Evolutionary conservation across 2,329 filamentous ascomycete species (phyloP).

Genomic region (Anthostomella pinea): DNA sequence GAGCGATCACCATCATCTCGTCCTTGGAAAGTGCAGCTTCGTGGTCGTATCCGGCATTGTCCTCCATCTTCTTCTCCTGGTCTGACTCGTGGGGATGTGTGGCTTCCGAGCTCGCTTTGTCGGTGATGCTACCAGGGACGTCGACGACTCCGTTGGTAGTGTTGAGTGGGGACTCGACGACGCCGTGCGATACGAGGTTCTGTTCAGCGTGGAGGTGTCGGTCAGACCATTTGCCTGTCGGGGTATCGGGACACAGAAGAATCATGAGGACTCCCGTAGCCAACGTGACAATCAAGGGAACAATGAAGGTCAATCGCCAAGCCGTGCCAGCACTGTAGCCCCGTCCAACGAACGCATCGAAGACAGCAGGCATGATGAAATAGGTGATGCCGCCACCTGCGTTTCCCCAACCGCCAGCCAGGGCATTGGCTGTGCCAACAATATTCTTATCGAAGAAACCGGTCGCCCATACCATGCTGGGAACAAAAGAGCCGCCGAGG

Average conservation of each 20-base stretch:
- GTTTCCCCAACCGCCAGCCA: constrained; percentile 84
- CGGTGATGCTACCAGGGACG: constrained; percentile 48
- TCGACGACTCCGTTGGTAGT: constrained; percentile 44
- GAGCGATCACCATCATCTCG: constrained; percentile 54
- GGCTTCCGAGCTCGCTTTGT: constrained; percentile 37
- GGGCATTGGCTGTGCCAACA: constrained; percentile 81
- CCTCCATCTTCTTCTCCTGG: constrained; percentile 37
- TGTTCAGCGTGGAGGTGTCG: constrained; percentile 58
- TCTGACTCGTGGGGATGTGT: constrained; percentile 42
- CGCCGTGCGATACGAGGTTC: constrained; percentile 46
- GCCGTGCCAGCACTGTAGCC: constrained; percentile 65
- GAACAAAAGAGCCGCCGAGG: constrained; percentile 74
- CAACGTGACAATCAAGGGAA: constrained; percentile 76
- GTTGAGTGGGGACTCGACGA: constrained; percentile 16
- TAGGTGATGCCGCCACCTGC: constrained; percentile 88
- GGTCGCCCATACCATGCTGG: constrained; percentile 89
- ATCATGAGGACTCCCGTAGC: constrained; percentile 65
- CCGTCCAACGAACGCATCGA: constrained; percentile 67
- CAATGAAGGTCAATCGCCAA: constrained; percentile 82
- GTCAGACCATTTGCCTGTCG: constrained; percentile 77
- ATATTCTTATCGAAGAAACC: constrained; percentile 93
- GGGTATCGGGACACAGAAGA: constrained; percentile 75
- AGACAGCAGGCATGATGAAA: constrained; percentile 89
- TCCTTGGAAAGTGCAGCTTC: constrained; percentile 47
- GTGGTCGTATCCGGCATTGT: constrained; percentile 33